Evolutionary conservation across 148 eudicot genomes (phyloP), one percentile per base, ranked within the genome.

Genomic region (Rhododendron mucronatum): DNA sequence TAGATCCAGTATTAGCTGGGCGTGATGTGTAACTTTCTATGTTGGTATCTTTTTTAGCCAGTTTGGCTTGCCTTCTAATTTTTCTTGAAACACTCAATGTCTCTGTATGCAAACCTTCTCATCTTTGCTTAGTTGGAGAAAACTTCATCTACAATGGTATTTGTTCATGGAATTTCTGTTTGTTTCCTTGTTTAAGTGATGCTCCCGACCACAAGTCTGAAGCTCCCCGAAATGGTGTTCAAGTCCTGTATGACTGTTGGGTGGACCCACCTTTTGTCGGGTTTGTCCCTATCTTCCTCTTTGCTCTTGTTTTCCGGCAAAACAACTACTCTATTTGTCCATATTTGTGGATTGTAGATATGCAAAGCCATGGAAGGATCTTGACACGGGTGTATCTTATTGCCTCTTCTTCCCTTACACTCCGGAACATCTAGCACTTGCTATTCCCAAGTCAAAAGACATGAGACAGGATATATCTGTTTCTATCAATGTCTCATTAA

Each of bases 331-430:
- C 28, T 30, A 45, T 47, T 53, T 44, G 26, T 88, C 23, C 28
- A 55, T 47, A 67, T 51, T 87, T 87, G 86, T 82, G 82, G 61
- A 83, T 80, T 88, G 82, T 82, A 93, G 95, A 87, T 86, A 92
- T 90, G 89, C 91, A 55, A 89, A 89, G 80, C 94, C 98, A 69
- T 93, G 93, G 94, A 93, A 89, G 88, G 98, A 96, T 90, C 93
- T 88, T 86, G 89, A 90, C 74, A 91, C 92, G 76, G 94, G 95
- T 73, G 90, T 87, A 55, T 84, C 89, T 61, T 90, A 91, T 87
- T 94, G 98, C 88, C 89, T 93, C n/a, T 94, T 96, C 92, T 96
- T 92, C 86, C 98, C 98, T 81, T 87, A 92, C 89, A 88, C 95
- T 88, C 96, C 98, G 41, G 93, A 92, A 87, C 92, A 93, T 89